A percentile compares a stretch with the other conserved stretches of the same genome.
Conservation (phyloP, 2,329 filamentous ascomycete species). For the Cercospora janseana region DNA sequence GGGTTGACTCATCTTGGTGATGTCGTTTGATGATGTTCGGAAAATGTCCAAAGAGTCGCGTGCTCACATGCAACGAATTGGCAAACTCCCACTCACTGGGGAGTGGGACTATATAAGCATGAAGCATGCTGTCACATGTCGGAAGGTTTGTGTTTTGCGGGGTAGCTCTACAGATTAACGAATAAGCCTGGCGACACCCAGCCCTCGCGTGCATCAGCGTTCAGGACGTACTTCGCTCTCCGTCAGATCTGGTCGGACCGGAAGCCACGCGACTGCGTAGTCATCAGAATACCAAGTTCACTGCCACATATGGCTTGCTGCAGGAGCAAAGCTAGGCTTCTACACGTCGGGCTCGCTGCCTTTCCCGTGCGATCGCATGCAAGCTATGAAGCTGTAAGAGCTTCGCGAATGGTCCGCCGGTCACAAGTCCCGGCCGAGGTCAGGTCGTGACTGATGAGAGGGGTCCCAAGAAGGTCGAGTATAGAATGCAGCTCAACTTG, state of each 20-base stretch:
- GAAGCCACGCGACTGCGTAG: constrained; percentile 1
- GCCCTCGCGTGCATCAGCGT: neutral
- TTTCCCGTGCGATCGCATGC: constrained; percentile 4
- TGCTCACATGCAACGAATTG: constrained; percentile 12
- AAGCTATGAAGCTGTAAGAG: constrained; percentile 3
- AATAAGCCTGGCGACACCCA: constrained; percentile 6
- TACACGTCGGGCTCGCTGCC: neutral
- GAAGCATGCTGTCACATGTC: constrained; percentile 12
- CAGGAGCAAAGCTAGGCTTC: neutral
- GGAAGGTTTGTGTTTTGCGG: constrained; percentile 10
- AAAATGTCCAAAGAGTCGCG: constrained; percentile 5
- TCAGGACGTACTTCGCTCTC: constrained; percentile 14
- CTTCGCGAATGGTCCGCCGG: neutral
- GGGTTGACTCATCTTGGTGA: constrained; percentile 15
- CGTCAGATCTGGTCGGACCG: neutral
- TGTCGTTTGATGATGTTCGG: neutral
- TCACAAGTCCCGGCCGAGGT: constrained; percentile 10
- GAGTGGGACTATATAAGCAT: constrained; percentile 17
- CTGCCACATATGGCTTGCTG: neutral
- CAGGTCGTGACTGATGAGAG: neutral
- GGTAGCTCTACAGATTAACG: constrained; percentile 19
- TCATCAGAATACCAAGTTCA: constrained; percentile 1
- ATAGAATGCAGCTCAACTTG: neutral
- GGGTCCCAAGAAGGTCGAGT: neutral
- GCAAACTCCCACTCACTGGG: constrained; percentile 6